Conservation (phyloP, 2,329 filamentous ascomycete genomes). For the Microcera coccophila region DNA sequence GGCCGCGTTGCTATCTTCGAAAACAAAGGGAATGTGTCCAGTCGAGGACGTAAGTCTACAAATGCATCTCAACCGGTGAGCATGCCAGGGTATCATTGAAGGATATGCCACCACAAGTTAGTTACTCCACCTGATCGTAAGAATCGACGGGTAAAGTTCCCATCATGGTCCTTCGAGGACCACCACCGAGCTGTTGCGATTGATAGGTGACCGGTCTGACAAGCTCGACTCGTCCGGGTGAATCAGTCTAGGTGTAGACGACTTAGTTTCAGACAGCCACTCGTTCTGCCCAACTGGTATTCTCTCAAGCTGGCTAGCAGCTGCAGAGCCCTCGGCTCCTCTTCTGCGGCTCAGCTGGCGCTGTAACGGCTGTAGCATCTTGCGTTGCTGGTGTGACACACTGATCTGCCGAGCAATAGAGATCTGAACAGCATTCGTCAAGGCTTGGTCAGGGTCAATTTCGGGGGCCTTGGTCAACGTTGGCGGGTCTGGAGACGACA, state of each 20-base stretch:
- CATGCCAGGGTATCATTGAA: too few species aligned
- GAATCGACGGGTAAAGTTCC: too few species aligned
- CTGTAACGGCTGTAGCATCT: constrained; percentile 54
- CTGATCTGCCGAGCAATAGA: constrained; percentile 67
- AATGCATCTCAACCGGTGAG: too few species aligned
- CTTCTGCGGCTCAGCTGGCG: constrained; percentile 27
- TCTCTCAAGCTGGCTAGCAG: constrained; percentile 3
- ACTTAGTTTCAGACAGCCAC: constrained; percentile 35
- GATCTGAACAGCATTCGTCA: constrained; percentile 57
- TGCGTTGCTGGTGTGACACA: constrained; percentile 58
- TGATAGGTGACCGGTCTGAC: constrained; percentile 39
- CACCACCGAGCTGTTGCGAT: constrained; percentile 48
- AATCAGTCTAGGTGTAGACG: constrained; percentile 46
- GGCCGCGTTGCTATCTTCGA: constrained; percentile 6
- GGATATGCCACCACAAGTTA: too few species aligned
- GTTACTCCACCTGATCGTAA: too few species aligned
- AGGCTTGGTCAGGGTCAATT: constrained; percentile 26
- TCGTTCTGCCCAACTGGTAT: constrained; percentile 27
- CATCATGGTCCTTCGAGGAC: constrained; percentile 44
- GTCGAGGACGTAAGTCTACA: too few species aligned
- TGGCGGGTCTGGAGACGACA: constrained; percentile 23
- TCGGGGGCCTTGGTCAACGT: constrained; percentile 5
- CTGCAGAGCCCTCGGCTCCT: constrained; percentile 15
- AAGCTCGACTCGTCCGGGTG: constrained; percentile 30
- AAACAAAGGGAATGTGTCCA: constrained; percentile 21